Conservation (phyloP, 441 rosid species). For the Raphanus hybrid region DNA sequence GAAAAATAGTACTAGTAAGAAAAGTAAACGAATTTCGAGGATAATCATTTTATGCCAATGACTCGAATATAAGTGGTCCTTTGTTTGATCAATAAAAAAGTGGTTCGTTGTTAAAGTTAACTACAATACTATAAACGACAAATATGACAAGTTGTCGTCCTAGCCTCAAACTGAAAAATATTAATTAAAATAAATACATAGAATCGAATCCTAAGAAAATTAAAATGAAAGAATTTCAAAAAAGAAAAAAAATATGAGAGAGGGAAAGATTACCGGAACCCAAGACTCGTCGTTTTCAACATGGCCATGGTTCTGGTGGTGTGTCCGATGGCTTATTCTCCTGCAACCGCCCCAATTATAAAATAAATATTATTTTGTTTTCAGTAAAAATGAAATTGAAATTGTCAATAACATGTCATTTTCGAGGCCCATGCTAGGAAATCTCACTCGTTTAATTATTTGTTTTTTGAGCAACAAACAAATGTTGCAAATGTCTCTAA, state of each 20-base stretch:
- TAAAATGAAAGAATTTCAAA: neutral
- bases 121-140: neutral
- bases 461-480: neutral
- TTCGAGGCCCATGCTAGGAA: too few relatives aligned
- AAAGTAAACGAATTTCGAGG: conserved; percentile 35
- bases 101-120: conserved; percentile 34
- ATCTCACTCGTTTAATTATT: too few relatives aligned
- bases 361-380: too few relatives aligned
- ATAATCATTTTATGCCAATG: conserved; percentile 32
- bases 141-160: conserved; percentile 22
- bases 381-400: too few relatives aligned
- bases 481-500: neutral
- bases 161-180: neutral
- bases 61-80: conserved; percentile 38
- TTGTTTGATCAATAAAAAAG: neutral
- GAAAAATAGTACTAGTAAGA: neutral
- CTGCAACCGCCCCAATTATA: too few relatives aligned
- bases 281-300: too few relatives aligned
- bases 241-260: neutral
- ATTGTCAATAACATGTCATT: too few relatives aligned
- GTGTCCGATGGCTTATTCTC: too few relatives aligned
- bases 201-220: conserved; percentile 29
- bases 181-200: neutral
- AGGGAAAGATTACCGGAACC: neutral
- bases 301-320: too few relatives aligned